Evolutionary conservation across 2,329 filamentous ascomycete species (phyloP), one percentile per base, ranked within the genome.

Genomic region (Stagonosporopsis cucurbitacearum): DNA sequence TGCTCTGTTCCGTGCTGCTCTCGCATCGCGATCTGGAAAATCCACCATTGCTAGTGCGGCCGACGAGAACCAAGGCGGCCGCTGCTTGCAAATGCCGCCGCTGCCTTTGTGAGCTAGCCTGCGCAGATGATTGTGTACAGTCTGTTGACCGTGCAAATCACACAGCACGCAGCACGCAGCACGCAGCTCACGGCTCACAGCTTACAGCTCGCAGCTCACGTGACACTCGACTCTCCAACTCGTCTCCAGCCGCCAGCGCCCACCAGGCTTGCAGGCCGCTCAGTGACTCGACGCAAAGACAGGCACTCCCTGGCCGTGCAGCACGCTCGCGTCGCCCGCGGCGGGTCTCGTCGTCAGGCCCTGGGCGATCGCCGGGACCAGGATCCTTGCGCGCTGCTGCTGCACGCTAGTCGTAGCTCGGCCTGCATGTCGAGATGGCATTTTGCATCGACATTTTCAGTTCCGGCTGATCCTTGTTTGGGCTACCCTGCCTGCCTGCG

Each of bases 341-440:
- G 53, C 53, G 53, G 53, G 48, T 48, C 54, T 50, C 46, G 48
- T 51, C 54, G 53, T 53, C 44, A 57, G 32, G 54, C 54, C 54
- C 54, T 57, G 49, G 54, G 19, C 44, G 54, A 57, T 57, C 54
- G 54, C 49, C 54, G 44, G 43, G 44, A 49, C 44, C 35, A 30
- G 44, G 37, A 53, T 53, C 54, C 49, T 40, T 57, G 54, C 49
- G 9, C 25, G 54, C 42, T 39, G 48, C 33, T 48, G 48, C 44
- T 45, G 33, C 48, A 45, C 49, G 54, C 54, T 57, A 57, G 49
- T 19, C 20, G 30, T 49, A 52, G 47, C 44, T 36, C 54, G 48
- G 54, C 54, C 43, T 57, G 54, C 49, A 57, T 52, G 54, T 52
- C 54, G 39, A 57, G 54, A 57, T 57, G 54, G 54, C 33, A 57